Conservation (phyloP, 2,329 filamentous ascomycete genomes). For the Colletotrichum melonis region DNA sequence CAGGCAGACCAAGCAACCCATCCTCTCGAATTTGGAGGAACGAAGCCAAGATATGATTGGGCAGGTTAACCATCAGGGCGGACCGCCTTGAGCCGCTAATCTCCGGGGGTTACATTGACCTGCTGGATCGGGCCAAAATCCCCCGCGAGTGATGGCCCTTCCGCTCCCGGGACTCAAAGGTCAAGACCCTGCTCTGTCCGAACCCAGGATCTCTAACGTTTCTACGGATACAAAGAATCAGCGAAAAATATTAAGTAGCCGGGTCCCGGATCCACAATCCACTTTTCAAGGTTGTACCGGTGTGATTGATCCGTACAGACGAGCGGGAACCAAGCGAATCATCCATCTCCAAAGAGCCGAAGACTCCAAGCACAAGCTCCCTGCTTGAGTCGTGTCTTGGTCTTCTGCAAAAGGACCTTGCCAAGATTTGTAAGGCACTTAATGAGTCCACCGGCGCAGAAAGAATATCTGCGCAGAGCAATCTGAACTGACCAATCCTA, state of each 20-base stretch:
- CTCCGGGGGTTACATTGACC: slow-evolving; percentile 13
- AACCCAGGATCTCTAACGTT: no score
- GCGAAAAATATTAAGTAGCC: background rate
- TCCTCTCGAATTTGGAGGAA: no score
- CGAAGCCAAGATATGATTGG: background rate
- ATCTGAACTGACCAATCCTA: background rate
- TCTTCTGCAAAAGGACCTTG: slow-evolving; percentile 11
- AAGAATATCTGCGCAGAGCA: background rate
- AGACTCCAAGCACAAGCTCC: background rate
- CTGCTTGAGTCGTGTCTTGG: slow-evolving; percentile 1
- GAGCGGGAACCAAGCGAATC: background rate
- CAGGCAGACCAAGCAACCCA: background rate
- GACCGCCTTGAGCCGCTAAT: background rate
- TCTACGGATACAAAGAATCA: no score
- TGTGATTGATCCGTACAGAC: background rate
- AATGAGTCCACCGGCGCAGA: background rate
- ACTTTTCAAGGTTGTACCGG: background rate
- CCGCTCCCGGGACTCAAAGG: background rate
- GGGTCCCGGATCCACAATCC: background rate
- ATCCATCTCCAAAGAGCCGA: background rate
- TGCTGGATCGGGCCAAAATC: slow-evolving; percentile 6
- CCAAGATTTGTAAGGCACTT: background rate
- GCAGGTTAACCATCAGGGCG: background rate
- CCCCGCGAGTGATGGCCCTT: slow-evolving; percentile 7
- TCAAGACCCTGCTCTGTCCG: no score